Conservation (phyloP, 1,284 basidiomycete species). For the Exsudoporus floridanus region DNA sequence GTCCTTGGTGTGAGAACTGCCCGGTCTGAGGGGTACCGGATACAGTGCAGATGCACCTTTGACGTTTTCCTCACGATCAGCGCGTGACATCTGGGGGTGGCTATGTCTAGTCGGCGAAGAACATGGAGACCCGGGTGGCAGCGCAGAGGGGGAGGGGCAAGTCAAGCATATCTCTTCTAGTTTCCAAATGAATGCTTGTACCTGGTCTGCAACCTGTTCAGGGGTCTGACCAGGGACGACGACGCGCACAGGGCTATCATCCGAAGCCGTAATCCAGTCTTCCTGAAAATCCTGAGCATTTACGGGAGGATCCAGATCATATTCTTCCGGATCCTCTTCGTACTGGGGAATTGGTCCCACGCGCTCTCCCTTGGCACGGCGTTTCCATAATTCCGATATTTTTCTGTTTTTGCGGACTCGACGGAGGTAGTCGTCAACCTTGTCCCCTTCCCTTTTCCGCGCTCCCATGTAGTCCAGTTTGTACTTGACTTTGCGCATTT, state of each 20-base stretch:
- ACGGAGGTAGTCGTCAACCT: conserved; percentile 32
- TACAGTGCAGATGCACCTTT: background rate
- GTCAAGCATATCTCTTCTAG: conserved; percentile 19
- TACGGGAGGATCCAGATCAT: conserved; percentile 31
- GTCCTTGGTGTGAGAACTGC: conserved; percentile 5
- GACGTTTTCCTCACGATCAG: background rate
- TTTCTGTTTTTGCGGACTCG: conserved; percentile 31
- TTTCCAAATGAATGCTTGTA: conserved; percentile 22
- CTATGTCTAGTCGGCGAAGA: conserved; percentile 1
- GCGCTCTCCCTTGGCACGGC: conserved; percentile 34
- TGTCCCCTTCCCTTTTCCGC: conserved; percentile 30
- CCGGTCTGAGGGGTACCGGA: background rate
- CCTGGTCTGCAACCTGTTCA: conserved; percentile 26
- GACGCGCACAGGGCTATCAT: conserved; percentile 35
- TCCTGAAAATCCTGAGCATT: conserved; percentile 33
- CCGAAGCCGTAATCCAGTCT: conserved; percentile 36
- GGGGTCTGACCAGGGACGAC: conserved; percentile 41
- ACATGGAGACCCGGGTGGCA: background rate
- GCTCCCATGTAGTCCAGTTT: conserved; percentile 43
- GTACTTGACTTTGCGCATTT: conserved; percentile 57
- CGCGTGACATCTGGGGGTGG: background rate
- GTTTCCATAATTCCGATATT: conserved; percentile 32
- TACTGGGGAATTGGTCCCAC: conserved; percentile 36
- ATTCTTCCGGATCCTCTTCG: conserved; percentile 37
- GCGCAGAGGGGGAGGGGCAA: background rate